These are phyloP conservation scores for Aspergillus tamarii DNA, from an alignment of 2,329 filamentous ascomycete genomes.

Conservation along the genomic window DNA sequence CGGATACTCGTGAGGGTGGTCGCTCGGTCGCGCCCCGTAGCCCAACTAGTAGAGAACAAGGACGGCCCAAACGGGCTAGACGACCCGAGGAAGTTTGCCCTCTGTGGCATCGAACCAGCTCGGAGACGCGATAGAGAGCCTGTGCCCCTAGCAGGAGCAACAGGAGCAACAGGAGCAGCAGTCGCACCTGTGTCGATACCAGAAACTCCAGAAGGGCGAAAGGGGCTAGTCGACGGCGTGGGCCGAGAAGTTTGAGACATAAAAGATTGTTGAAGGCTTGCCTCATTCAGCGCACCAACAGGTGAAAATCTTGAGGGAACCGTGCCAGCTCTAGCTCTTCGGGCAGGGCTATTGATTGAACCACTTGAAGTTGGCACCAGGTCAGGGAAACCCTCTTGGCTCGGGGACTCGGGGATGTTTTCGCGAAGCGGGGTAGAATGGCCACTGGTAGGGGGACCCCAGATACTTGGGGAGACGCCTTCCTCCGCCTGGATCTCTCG, in stretches of 20 bases:
- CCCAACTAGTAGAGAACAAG: constrained; percentile 86
- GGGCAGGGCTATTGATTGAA: constrained; percentile 65
- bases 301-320: constrained; percentile 94
- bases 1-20: constrained; percentile 88
- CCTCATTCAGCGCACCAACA: constrained; percentile 64
- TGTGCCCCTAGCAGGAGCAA: constrained; percentile 60
- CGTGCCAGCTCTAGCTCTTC: constrained; percentile 88
- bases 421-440: constrained; percentile 95
- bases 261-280: constrained; percentile 59
- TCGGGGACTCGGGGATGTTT: constrained; percentile 95
- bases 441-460: constrained; percentile 94
- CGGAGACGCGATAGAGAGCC: constrained; percentile 81
- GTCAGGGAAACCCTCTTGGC: constrained; percentile 88
- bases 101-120: constrained; percentile 92
- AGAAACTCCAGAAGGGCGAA: constrained; percentile 63
- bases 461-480: constrained; percentile 76
- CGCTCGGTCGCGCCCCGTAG: constrained; percentile 76
- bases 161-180: constrained; percentile 39
- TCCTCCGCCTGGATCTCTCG: constrained; percentile 97
- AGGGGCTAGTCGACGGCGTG: constrained; percentile 85
- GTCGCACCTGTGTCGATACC: constrained; percentile 45
- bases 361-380: constrained; percentile 73
- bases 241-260: constrained; percentile 80
- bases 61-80: constrained; percentile 79
- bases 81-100: constrained; percentile 67